A percentile compares a stretch with the other conserved stretches of the same genome.
Evolutionary conservation across 805 yeast genomes (phyloP).

Genomic region (Wickerhamomyces ciferrii): DNA sequence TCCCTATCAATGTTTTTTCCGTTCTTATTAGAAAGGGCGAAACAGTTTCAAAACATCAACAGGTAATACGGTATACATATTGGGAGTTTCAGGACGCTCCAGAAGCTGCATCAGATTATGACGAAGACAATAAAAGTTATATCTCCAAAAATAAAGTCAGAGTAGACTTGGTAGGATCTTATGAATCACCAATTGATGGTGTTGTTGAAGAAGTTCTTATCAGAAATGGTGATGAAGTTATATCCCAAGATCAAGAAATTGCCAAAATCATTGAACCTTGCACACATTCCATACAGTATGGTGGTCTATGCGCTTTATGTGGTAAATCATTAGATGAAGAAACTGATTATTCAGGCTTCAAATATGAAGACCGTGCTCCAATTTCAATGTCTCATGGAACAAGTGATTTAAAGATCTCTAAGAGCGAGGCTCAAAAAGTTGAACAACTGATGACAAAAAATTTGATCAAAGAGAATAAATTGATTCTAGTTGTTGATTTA

Average conservation of each 20-base stretch:
- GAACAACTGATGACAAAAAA: slow-evolving; percentile 63
- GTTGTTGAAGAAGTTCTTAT: slow-evolving; percentile 46
- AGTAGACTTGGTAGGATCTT: slow-evolving; percentile 68
- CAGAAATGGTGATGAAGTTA: slow-evolving; percentile 54
- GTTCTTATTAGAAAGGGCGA: slow-evolving; percentile 26
- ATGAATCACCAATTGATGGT: slow-evolving; percentile 83
- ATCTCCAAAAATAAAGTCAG: slow-evolving; percentile 29
- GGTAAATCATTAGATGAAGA: slow-evolving; percentile 71
- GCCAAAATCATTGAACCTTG: slow-evolving; percentile 74
- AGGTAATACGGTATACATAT: slow-evolving; percentile 37
- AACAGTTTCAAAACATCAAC: slow-evolving; percentile 30
- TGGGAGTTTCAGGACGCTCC: slow-evolving; percentile 36
- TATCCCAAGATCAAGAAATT: slow-evolving; percentile 39
- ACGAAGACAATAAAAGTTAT: slow-evolving; percentile 8
- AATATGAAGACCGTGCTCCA: slow-evolving; percentile 64
- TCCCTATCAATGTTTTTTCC: slow-evolving; percentile 33
- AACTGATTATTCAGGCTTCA: slow-evolving; percentile 66
- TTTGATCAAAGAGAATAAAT: slow-evolving; percentile 55
- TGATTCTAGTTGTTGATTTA: slow-evolving; percentile 90
- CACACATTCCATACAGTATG: slow-evolving; percentile 87
- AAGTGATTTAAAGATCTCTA: slow-evolving; percentile 75
- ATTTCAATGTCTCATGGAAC: slow-evolving; percentile 88
- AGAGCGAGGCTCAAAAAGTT: slow-evolving; percentile 80
- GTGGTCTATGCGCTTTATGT: slow-evolving; percentile 91
- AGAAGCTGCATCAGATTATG: slow-evolving; percentile 15